phyloP scores from a whole-genome alignment of 257 asterid species.

The Schizonepeta tenuifolia region DNA sequence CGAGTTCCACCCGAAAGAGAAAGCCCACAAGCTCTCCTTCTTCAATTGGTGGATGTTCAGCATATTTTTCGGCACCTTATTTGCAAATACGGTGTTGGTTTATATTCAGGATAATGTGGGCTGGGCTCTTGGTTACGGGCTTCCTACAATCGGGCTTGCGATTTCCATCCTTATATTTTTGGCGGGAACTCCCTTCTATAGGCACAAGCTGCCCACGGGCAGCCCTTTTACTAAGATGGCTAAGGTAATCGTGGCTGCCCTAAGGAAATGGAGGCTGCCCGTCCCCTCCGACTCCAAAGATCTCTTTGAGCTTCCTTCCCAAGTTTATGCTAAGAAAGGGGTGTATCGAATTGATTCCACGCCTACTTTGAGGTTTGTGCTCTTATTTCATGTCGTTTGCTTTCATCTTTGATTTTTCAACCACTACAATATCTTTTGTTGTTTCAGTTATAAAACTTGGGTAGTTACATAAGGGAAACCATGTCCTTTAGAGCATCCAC shows the following conservation, averaged over 20 bases:
- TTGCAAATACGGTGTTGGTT: conserved; percentile 81
- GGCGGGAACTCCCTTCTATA: conserved; percentile 70
- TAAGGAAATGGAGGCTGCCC: conserved; percentile 58
- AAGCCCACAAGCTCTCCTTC: conserved; percentile 80
- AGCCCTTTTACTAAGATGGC: conserved; percentile 89
- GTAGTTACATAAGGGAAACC: too few relatives aligned
- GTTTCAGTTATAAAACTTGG: too few relatives aligned
- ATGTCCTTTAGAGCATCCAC: too few relatives aligned
- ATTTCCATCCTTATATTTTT: conserved; percentile 63
- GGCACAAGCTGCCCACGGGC: conserved; percentile 81
- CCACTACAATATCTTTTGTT: too few relatives aligned
- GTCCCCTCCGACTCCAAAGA: conserved; percentile 65
- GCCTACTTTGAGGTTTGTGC: conserved; percentile 62
- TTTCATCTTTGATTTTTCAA: too few relatives aligned
- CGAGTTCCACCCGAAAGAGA: conserved; percentile 77
- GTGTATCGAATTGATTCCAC: conserved; percentile 76
- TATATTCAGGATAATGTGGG: conserved; percentile 90
- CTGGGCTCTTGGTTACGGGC: conserved; percentile 85
- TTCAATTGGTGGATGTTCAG: conserved; percentile 98
- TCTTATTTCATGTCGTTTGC: background rate
- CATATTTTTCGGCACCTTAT: conserved; percentile 78
- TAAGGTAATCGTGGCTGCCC: conserved; percentile 67
- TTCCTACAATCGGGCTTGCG: conserved; percentile 71
- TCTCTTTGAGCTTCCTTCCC: conserved; percentile 63
- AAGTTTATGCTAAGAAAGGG: conserved; percentile 49